These are phyloP conservation scores for Sisymbrium irio DNA, from an alignment of 345 rosid genomes.

Conservation along the genomic window DNA sequence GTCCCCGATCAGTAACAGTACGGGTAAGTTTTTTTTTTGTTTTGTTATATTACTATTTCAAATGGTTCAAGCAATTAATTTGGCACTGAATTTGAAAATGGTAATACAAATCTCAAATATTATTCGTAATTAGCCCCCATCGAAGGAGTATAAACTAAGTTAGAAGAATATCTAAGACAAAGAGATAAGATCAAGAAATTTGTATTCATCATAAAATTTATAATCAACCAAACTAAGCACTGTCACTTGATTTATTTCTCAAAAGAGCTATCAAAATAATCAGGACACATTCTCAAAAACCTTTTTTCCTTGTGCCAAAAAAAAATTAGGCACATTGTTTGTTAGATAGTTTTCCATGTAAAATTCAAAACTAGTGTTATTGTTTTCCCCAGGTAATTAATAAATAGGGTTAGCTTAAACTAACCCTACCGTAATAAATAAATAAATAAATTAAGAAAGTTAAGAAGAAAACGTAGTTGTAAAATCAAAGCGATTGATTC, in stretches of 20 bases:
- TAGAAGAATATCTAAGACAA: not conserved
- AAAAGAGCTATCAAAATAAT: not conserved
- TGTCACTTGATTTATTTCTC: not conserved
- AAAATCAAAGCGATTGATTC: conserved; percentile 40
- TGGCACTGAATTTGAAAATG: no score
- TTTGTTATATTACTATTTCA: no score
- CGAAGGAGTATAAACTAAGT: no score
- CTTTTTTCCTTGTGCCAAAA: no score
- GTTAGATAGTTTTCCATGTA: no score
- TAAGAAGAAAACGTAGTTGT: conserved; percentile 27
- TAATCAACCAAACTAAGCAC: not conserved
- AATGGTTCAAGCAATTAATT: no score
- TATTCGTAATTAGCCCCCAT: no score
- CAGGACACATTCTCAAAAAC: no score
- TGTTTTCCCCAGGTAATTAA: not conserved
- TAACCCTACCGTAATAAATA: not conserved
- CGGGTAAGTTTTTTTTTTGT: no score
- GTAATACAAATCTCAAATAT: no score
- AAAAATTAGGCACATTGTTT: not conserved
- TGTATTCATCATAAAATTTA: not conserved
- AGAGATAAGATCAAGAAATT: not conserved
- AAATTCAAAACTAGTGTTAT: not conserved
- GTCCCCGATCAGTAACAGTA: no score
- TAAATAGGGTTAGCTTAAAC: not conserved
- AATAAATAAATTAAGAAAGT: conserved; percentile 1